These are phyloP conservation scores for Raddia guianensis DNA, from an alignment of 176 grass and related monocot species.

Conservation along the genomic window DNA sequence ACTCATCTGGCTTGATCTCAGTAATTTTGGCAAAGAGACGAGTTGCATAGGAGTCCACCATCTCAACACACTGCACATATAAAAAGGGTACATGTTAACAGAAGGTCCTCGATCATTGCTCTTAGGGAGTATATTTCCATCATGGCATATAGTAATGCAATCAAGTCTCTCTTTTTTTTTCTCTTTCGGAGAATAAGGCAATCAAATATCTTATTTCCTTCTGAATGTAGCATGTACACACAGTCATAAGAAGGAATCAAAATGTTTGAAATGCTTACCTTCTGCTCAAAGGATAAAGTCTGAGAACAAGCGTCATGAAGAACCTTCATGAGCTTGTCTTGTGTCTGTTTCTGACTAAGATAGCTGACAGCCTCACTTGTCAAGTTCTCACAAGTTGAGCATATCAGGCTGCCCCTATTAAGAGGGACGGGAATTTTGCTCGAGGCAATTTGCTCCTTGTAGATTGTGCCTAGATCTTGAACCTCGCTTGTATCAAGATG, in stretches of 20 bases:
- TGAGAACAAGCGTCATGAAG: constrained; percentile 76
- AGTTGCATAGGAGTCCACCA: constrained; percentile 81
- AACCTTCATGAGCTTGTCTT: constrained; percentile 47
- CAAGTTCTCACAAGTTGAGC: constrained; percentile 61
- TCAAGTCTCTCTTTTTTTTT: no score
- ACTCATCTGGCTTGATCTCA: constrained; percentile 61
- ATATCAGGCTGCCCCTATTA: constrained; percentile 41
- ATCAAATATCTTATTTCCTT: neutral
- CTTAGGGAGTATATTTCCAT: no score
- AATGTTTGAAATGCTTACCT: constrained; percentile 48
- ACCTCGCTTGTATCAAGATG: neutral
- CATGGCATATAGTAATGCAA: neutral
- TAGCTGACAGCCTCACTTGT: constrained; percentile 52
- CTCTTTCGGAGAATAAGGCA: neutral
- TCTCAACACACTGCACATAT: constrained; percentile 59
- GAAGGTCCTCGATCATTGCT: neutral
- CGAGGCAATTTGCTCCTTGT: constrained; percentile 15
- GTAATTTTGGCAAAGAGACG: constrained; percentile 67
- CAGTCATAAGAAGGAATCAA: neutral
- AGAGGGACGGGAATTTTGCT: constrained; percentile 40
- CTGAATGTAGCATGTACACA: neutral
- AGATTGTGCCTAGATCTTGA: neutral
- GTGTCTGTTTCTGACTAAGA: constrained; percentile 64
- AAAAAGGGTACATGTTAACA: constrained; percentile 13
- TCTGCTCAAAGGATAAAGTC: constrained; percentile 59